Conservation (phyloP, 306 rosid genomes). For the Rosa persica region DNA sequence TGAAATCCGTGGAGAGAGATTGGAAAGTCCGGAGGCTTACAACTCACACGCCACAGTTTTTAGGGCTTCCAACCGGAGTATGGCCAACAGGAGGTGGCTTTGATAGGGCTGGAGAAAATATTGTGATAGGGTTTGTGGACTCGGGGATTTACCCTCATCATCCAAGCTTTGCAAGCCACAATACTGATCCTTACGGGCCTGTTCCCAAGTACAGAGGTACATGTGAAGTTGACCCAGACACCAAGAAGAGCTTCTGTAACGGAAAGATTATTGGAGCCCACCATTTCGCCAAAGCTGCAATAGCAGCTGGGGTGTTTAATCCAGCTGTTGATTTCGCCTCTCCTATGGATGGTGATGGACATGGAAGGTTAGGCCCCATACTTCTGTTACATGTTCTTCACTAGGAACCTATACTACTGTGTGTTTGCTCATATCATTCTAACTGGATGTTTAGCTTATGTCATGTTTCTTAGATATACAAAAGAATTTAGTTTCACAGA, state of each 20-base stretch:
- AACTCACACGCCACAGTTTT: slow-evolving; percentile 95
- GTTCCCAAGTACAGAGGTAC: slow-evolving; percentile 83
- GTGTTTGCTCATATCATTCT: neutral
- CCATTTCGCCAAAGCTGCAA: slow-evolving; percentile 97
- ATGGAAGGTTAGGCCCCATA: slow-evolving; percentile 75
- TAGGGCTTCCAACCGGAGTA: slow-evolving; percentile 99
- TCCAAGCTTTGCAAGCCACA: slow-evolving; percentile 78
- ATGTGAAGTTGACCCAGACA: slow-evolving; percentile 87
- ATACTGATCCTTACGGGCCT: slow-evolving; percentile 79
- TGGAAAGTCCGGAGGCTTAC: slow-evolving; percentile 95
- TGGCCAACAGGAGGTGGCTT: slow-evolving; percentile 99
- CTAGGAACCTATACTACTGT: neutral
- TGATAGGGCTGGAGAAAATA: slow-evolving; percentile 97
- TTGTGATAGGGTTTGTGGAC: slow-evolving; percentile 96
- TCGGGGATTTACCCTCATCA: slow-evolving; percentile 92
- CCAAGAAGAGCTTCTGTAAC: slow-evolving; percentile 79
- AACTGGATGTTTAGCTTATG: slow-evolving; percentile 3
- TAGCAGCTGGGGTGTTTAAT: slow-evolving; percentile 90
- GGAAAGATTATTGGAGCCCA: slow-evolving; percentile 99
- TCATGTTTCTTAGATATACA: neutral
- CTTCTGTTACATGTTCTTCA: slow-evolving; percentile 23
- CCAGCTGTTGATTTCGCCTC: slow-evolving; percentile 92
- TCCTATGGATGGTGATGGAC: slow-evolving; percentile 98
- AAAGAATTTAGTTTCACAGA: neutral
- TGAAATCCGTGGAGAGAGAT: slow-evolving; percentile 86